Percentiles rank a stretch among this genome's conserved stretches.
Conservation (phyloP, 352 stramenopile genomes). For the Globisporangium acanthophoron region DNA sequence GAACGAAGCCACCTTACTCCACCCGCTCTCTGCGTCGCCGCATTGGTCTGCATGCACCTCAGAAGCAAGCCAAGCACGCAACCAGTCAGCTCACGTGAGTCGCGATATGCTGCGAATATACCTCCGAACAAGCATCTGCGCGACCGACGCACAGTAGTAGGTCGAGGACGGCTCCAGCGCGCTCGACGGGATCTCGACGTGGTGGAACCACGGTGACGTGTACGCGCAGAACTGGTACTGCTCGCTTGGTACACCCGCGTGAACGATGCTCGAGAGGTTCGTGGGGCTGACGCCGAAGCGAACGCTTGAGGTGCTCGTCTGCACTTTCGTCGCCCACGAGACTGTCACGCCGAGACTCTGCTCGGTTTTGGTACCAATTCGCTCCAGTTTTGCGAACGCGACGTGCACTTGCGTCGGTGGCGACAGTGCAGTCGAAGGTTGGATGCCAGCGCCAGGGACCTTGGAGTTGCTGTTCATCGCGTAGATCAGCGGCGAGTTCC, state of each 20-base stretch:
- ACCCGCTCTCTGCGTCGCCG: conserved; percentile 37
- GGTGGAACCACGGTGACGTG: conserved; percentile 68
- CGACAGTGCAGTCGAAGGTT: not conserved
- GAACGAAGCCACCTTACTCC: conserved; percentile 53
- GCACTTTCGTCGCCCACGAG: conserved; percentile 42
- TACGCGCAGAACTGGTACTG: conserved; percentile 82
- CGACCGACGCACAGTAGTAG: conserved; percentile 63
- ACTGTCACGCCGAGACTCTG: conserved; percentile 40
- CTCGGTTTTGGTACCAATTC: not conserved
- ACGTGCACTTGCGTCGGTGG: conserved; percentile 7
- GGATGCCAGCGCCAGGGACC: not conserved
- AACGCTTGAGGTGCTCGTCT: conserved; percentile 42
- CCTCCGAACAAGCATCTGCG: not conserved
- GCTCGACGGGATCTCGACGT: conserved; percentile 51
- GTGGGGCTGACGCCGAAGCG: conserved; percentile 33
- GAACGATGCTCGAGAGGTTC: conserved; percentile 22
- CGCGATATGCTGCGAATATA: not conserved
- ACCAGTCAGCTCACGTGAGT: conserved; percentile 1
- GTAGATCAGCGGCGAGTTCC: not conserved
- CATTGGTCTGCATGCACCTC: conserved; percentile 41
- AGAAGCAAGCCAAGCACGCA: not conserved
- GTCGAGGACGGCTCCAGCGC: conserved; percentile 37
- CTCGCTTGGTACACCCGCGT: conserved; percentile 21
- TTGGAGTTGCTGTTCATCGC: not conserved
- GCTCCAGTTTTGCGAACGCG: conserved; percentile 1